Evolutionary conservation across 1,284 basidiomycete genomes (phyloP).

Genomic region (Pisolithus thermaeus): DNA sequence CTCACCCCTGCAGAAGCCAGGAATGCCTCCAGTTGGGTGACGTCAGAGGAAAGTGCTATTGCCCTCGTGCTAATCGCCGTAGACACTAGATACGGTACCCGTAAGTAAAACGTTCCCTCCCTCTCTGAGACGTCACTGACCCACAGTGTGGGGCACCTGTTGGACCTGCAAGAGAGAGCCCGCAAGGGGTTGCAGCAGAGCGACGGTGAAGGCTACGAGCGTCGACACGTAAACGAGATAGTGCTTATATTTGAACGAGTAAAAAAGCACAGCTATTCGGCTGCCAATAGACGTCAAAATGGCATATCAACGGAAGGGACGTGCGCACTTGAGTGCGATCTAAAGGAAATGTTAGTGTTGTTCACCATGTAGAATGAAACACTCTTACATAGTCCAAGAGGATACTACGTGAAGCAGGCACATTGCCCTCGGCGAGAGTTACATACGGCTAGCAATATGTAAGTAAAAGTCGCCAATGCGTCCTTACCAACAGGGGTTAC

Average conservation of each 20-base stretch:
- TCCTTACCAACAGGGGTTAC: constrained; percentile 26
- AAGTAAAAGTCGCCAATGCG: constrained; percentile 6
- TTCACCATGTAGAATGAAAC: background rate
- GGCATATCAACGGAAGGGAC: background rate
- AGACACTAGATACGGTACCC: constrained; percentile 22
- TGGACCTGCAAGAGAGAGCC: constrained; percentile 50
- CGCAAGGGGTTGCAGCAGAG: constrained; percentile 51
- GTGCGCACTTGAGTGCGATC: constrained; percentile 40
- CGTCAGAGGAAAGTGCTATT: constrained; percentile 39
- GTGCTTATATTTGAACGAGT: constrained; percentile 42
- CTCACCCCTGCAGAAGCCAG: constrained; percentile 53
- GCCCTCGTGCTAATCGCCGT: constrained; percentile 34
- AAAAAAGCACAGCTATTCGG: constrained; percentile 33
- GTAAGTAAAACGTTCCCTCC: constrained; percentile 4
- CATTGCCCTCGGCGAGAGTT: constrained; percentile 43
- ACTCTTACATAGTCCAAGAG: constrained; percentile 56
- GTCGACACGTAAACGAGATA: constrained; percentile 45
- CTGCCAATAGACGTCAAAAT: constrained; percentile 21
- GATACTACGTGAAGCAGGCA: constrained; percentile 47
- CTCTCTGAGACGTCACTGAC: constrained; percentile 23
- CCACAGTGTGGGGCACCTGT: constrained; percentile 29
- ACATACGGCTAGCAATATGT: constrained; percentile 48
- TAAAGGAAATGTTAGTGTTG: constrained; percentile 14
- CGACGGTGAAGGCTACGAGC: constrained; percentile 36
- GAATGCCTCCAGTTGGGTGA: constrained; percentile 45